phyloP scores from a whole-genome alignment of 2,329 filamentous ascomycete genomes.

The Cladosporium sp. region DNA sequence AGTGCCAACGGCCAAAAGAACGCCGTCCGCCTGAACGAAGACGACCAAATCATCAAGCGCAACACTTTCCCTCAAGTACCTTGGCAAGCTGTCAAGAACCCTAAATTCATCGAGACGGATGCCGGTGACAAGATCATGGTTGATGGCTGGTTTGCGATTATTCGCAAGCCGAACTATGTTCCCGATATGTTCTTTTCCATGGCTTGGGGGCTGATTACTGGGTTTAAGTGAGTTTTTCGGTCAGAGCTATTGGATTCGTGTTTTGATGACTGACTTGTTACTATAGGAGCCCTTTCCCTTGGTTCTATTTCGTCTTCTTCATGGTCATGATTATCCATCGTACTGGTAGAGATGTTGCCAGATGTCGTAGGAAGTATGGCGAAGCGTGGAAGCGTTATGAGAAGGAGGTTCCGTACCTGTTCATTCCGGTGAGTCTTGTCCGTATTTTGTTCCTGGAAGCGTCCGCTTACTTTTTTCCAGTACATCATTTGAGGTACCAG shows the following conservation, averaged over 20 bases:
- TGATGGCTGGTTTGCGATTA: conserved; percentile 72
- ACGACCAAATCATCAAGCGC: conserved; percentile 63
- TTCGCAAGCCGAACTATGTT: conserved; percentile 59
- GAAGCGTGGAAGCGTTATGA: conserved; percentile 79
- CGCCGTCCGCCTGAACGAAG: conserved; percentile 75
- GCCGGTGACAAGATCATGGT: conserved; percentile 72
- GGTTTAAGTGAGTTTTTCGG: conserved; percentile 51
- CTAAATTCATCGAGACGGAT: conserved; percentile 67
- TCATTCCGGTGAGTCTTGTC: conserved; percentile 58
- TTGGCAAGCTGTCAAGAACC: conserved; percentile 77
- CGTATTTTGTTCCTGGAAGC: not conserved
- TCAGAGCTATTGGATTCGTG: not conserved
- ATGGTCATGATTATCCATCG: conserved; percentile 74
- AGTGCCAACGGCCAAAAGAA: conserved; percentile 93
- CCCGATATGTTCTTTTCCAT: conserved; percentile 75
- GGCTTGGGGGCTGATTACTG: conserved; percentile 73
- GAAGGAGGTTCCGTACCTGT: conserved; percentile 72
- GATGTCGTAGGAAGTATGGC: conserved; percentile 73
- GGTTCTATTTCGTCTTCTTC: conserved; percentile 86
- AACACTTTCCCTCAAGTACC: conserved; percentile 84
- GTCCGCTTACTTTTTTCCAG: not conserved
- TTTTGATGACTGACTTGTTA: not conserved
- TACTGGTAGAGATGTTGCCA: conserved; percentile 67
- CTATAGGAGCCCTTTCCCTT: conserved; percentile 66
- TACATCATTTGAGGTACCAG: not conserved